Percentiles rank a stretch among this genome's conserved stretches.
Conservation (phyloP, 129 eudicot genomes). For the carrot (Daucus carota) region DNA sequence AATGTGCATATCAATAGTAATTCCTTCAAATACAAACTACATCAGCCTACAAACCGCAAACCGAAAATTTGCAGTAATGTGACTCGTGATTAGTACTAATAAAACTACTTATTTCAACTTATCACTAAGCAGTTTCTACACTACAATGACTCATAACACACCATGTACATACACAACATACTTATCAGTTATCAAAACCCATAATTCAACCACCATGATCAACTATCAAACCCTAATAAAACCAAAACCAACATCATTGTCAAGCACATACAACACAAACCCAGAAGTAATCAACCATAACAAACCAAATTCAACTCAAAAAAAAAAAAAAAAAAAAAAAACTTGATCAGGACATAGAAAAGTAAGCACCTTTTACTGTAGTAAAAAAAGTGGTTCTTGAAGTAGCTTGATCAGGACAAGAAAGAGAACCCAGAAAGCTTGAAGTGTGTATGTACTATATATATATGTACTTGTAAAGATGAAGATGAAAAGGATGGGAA, state of each 20-base stretch:
- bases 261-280: not conserved
- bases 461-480: not conserved
- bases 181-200: no score
- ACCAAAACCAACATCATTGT: not conserved
- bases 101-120: not conserved
- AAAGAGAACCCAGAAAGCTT: not conserved
- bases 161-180: not conserved
- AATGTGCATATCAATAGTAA: not conserved
- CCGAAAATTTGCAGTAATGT: not conserved
- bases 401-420: not conserved
- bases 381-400: conserved; percentile 1
- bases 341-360: not conserved
- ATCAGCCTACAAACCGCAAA: not conserved
- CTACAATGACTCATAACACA: not conserved
- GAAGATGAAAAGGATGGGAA: not conserved
- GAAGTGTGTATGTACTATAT: not conserved
- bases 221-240: not conserved
- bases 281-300: conserved; percentile 10
- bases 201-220: not conserved
- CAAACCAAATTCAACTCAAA: not conserved
- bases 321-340: not conserved
- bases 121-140: not conserved
- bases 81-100: not conserved
- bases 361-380: not conserved
- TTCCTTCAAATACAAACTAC: not conserved